phyloP scores from a whole-genome alignment of 2,329 filamentous ascomycete genomes.

The Xylariaceae sp. region DNA sequence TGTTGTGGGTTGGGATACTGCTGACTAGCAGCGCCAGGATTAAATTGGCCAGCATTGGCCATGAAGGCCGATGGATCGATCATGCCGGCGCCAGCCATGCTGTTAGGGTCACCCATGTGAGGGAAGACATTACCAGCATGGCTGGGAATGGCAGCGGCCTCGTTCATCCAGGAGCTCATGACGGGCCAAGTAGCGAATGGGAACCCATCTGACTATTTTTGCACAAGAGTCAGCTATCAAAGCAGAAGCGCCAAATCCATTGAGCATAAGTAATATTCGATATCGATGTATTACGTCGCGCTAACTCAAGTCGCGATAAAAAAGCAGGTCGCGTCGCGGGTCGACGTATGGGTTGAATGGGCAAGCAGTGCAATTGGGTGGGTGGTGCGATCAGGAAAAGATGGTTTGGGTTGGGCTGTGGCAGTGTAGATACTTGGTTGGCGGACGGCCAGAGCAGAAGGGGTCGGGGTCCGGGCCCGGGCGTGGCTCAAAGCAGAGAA shows the following conservation, averaged over 20 bases:
- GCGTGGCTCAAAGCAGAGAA: not conserved
- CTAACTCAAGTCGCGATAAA: slow-evolving; percentile 39
- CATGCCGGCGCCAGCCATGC: slow-evolving; percentile 46
- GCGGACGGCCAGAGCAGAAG: slow-evolving; percentile 10
- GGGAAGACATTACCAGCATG: slow-evolving; percentile 66
- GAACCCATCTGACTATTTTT: slow-evolving; percentile 44
- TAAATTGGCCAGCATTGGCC: slow-evolving; percentile 55
- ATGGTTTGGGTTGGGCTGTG: slow-evolving; percentile 29
- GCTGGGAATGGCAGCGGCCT: slow-evolving; percentile 58
- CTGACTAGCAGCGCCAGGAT: slow-evolving; percentile 42
- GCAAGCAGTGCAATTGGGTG: slow-evolving; percentile 24
- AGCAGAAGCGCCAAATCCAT: slow-evolving; percentile 37
- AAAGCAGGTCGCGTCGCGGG: slow-evolving; percentile 39
- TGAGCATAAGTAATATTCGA: slow-evolving; percentile 36
- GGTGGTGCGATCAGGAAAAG: slow-evolving; percentile 29
- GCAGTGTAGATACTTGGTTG: slow-evolving; percentile 10
- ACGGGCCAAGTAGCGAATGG: slow-evolving; percentile 44
- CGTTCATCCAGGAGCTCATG: slow-evolving; percentile 71
- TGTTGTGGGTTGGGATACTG: slow-evolving; percentile 55
- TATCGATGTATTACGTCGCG: slow-evolving; percentile 37
- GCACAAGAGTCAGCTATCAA: slow-evolving; percentile 40
- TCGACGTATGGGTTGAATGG: slow-evolving; percentile 31
- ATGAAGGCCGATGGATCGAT: slow-evolving; percentile 63
- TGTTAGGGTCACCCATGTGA: slow-evolving; percentile 58
- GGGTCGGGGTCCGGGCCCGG: not conserved